Evolutionary conservation across 2,329 filamentous ascomycete species (phyloP), one percentile per base, ranked within the genome.

Genomic region (Aspergillus carbonarius): DNA sequence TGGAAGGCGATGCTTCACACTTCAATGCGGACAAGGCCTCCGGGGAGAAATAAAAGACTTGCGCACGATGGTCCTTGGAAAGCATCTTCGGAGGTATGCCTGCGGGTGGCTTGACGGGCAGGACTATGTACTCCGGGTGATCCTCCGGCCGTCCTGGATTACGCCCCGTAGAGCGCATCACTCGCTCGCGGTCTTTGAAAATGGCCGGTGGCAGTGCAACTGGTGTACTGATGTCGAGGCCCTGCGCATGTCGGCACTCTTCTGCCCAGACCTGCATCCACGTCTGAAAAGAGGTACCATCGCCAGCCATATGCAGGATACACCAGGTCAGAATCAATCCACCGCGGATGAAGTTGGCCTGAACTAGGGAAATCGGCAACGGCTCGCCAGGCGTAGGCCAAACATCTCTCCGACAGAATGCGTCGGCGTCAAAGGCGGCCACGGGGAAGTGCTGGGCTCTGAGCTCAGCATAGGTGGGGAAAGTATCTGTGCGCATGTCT

Each of bases 311-410:
- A 40, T 76, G 74, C 10, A 74, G 46, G 8, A 66, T 63, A 27
- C 50, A 60, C 64, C 66, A 68, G 4, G 78, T 80, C 4, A 86
- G 70, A 0, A 86, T 63, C 0, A 86, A 60, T 0, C 82, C 83
- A 4, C 79, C 82, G 0, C 63, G 55, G 39, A 85, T 78, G 53
- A 83, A 78, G 42, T 76, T 84, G 4, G 75, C 75, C 61, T 85
- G 83, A 1, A 83, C 67, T n/a, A 69, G 57, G 1, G 66, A 70
- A 0, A 72, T 66, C 30, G 77, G 72, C 0, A 83, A 58, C 0
- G 76, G 78, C 5, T 72, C 75, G 5, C 72, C 70, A 0, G 79
- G 74, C 1, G 74, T 73, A 52, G 64, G 61, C 64, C 64, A 68
- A 6, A 66, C 57, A 17, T 57, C 49, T 4, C 57, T 50, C 3